Base-by-base conservation (phyloP, 208 protist species). In the Crithidia mellificae region DNA sequence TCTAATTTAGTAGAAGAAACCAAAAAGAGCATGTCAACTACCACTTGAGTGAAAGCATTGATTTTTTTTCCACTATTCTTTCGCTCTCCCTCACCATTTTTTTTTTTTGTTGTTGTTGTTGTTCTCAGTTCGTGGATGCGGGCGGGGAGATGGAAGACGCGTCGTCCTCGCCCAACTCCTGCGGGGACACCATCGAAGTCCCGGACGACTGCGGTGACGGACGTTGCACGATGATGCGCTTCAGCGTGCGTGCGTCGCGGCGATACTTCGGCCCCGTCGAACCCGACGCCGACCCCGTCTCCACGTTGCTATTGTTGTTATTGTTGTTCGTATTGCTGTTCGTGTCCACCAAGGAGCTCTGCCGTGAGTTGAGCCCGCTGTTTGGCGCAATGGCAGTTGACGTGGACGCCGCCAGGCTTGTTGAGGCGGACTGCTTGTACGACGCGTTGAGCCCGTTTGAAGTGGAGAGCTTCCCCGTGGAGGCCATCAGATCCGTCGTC, bases 171-270 rank as follows among this genome's bases (percentile, higher is more conserved):
- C 30, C 39, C 24, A 46, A n/a, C n/a, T 56, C 68, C 68, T 65
- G 56, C 44, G 50, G 46, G 17, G 53, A 34, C 27, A 55, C 39
- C 44, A 49, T 55, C 43, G 58, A 63, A 9, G 59, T 38, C 1
- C 29, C 25, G 24, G 58, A 43, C n/a, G 58, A 64, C 58, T 54
- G 46, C 44, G 58, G 34, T n/a, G 68, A 67, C 12, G 68, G 59
- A 8, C 55, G 69, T 24, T 14, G 11, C 17, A 63, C 69, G 29
- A 56, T 38, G 24, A 75, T 69, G 25, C 69, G 69, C 46, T 56
- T 55, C 38, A 69, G 55, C 43, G 69, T 75, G 14, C 55, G 61
- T n/a, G 69, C 14, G 25, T 75, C 20, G 24, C 62, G 69, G 8
- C 63, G 69, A 46, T 75, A 62, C 59, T 63, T 75, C 20, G n/a